Evolutionary conservation across 2,329 filamentous ascomycete genomes (phyloP).

Genomic region (Clarireedia hainanense): DNA sequence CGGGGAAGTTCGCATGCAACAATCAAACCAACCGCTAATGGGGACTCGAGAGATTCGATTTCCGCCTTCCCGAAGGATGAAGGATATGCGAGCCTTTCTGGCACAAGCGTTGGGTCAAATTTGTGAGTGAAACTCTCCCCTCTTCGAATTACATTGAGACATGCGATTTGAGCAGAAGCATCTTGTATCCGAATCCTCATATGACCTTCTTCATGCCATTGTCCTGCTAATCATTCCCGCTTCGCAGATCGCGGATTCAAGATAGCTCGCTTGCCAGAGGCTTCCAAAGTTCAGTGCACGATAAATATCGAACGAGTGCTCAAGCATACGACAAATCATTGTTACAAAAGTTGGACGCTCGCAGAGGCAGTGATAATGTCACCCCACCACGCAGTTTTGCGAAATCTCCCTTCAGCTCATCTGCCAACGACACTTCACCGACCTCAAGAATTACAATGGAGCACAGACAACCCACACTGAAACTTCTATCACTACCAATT

Average conservation of each 20-base stretch:
- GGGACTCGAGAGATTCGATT: neutral
- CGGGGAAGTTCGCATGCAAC: constrained; percentile 33
- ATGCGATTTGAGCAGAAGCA: too few relatives aligned
- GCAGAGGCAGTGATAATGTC: constrained; percentile 26
- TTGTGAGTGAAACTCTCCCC: constrained; percentile 22
- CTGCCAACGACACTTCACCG: constrained; percentile 28
- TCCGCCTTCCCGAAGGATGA: constrained; percentile 24
- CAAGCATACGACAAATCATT: constrained; percentile 33
- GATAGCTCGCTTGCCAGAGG: constrained; percentile 3
- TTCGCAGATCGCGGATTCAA: constrained; percentile 17
- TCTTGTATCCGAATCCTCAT: neutral
- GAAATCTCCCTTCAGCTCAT: constrained; percentile 26
- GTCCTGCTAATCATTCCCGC: constrained; percentile 7
- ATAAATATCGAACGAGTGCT: constrained; percentile 28
- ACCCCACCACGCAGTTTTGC: constrained; percentile 27
- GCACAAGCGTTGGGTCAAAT: constrained; percentile 27
- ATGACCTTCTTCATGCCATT: neutral
- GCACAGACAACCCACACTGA: constrained; percentile 24
- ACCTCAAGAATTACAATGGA: constrained; percentile 26
- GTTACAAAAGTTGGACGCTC: constrained; percentile 29
- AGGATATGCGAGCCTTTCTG: constrained; percentile 31
- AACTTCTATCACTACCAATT: constrained; percentile 31
- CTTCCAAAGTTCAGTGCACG: constrained; percentile 31
- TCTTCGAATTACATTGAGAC: neutral
- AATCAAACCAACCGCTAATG: constrained; percentile 39